Conservation (phyloP, 1,284 basidiomycete genomes). For the Ganoderma sinense region DNA sequence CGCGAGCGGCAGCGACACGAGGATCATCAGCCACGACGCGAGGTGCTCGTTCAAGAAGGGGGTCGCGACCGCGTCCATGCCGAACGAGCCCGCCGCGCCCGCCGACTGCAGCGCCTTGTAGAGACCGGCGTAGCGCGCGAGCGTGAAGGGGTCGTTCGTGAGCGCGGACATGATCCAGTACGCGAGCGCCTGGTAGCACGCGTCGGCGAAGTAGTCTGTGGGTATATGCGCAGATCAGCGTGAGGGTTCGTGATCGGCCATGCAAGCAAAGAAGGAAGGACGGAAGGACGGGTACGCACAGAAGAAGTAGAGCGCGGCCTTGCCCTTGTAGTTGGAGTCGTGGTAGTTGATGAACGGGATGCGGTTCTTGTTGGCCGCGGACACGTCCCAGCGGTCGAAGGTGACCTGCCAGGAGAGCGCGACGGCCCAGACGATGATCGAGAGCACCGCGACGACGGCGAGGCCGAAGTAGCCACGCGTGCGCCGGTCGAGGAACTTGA, state of each 20-base stretch:
- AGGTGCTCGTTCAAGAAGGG: conserved; percentile 49
- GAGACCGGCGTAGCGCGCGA: conserved; percentile 51
- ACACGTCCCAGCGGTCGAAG: conserved; percentile 38
- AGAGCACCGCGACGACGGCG: conserved; percentile 41
- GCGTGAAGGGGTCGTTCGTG: conserved; percentile 51
- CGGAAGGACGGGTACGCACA: conserved; percentile 38
- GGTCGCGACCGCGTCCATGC: conserved; percentile 54
- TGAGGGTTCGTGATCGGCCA: neutral
- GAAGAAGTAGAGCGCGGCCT: conserved; percentile 50
- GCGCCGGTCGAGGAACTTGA: conserved; percentile 43
- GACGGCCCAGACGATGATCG: conserved; percentile 47
- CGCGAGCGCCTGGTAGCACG: conserved; percentile 48
- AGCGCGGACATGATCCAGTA: conserved; percentile 55
- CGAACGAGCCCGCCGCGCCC: conserved; percentile 51
- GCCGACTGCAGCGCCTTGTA: conserved; percentile 51
- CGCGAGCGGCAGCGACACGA: conserved; percentile 47
- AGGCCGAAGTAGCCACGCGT: conserved; percentile 50
- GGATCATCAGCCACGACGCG: conserved; percentile 46
- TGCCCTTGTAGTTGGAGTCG: conserved; percentile 40
- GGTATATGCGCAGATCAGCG: neutral
- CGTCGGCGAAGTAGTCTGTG: conserved; percentile 46
- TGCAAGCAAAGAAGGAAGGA: neutral
- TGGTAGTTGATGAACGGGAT: conserved; percentile 43
- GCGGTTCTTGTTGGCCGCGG: conserved; percentile 8
- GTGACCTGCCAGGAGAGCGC: conserved; percentile 47